These are phyloP conservation scores for Apiotrichum brassicae DNA, from an alignment of 1,284 basidiomycete genomes.

Conservation along the genomic window DNA sequence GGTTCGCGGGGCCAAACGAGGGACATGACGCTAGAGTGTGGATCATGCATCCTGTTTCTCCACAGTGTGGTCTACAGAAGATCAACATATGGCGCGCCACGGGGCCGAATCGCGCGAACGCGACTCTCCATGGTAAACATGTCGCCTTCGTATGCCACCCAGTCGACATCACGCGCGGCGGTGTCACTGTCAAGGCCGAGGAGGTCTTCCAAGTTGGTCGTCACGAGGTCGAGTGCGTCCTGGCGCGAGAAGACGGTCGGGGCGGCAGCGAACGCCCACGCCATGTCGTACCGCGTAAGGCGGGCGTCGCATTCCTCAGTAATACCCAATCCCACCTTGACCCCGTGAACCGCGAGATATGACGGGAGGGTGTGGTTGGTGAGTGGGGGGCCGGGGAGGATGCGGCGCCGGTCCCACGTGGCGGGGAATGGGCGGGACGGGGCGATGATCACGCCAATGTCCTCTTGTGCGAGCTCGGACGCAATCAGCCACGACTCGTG, in stretches of 20 bases:
- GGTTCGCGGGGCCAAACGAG: too few species aligned
- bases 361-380: slow-evolving; percentile 60
- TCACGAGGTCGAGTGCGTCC: slow-evolving; percentile 57
- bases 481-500: slow-evolving; percentile 64
- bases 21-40: too few species aligned
- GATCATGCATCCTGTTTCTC: too few species aligned
- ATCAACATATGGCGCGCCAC: slow-evolving; percentile 21
- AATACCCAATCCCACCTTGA: slow-evolving; percentile 68
- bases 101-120: slow-evolving; percentile 31
- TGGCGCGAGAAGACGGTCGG: slow-evolving; percentile 52
- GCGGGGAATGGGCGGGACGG: slow-evolving; percentile 57
- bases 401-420: slow-evolving; percentile 64
- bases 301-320: slow-evolving; percentile 57
- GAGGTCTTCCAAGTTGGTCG: slow-evolving; percentile 59
- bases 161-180: slow-evolving; percentile 46
- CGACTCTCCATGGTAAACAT: slow-evolving; percentile 30
- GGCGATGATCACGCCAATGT: slow-evolving; percentile 67
- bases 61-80: slow-evolving; percentile 29
- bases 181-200: slow-evolving; percentile 52
- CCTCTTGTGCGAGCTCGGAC: slow-evolving; percentile 60
- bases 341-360: slow-evolving; percentile 58
- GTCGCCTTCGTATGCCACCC: slow-evolving; percentile 58
- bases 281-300: slow-evolving; percentile 64
- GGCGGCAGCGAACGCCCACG: slow-evolving; percentile 54
- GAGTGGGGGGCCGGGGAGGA: slow-evolving; percentile 68